phyloP scores from a whole-genome alignment of 768 basidiomycete genomes.

The Termitomyces sp. region DNA sequence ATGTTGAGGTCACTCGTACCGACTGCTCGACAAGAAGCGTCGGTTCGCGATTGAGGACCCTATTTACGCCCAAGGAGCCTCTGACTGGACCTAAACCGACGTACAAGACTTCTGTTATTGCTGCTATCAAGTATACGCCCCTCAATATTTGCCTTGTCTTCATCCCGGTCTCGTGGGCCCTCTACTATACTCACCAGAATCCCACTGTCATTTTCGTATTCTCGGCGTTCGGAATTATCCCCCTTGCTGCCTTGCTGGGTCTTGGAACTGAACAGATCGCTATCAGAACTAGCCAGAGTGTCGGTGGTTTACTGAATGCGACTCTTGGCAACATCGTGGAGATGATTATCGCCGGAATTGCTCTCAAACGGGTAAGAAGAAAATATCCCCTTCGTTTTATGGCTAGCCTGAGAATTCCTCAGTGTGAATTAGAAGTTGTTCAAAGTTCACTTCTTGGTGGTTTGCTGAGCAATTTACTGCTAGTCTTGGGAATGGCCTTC shows the following conservation, averaged over 20 bases:
- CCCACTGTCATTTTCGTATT: neutral
- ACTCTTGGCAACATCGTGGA: conserved; percentile 51
- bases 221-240: neutral
- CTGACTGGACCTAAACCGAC: neutral
- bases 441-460: conserved; percentile 51
- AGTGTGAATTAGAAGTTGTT: conserved; percentile 27
- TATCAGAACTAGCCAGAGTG: conserved; percentile 41
- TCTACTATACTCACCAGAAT: neutral
- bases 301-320: conserved; percentile 53
- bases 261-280: conserved; percentile 54
- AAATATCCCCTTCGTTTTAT: too few species aligned
- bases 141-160: neutral
- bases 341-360: conserved; percentile 47
- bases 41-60: neutral
- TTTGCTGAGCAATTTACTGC: conserved; percentile 67
- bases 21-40: neutral
- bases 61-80: neutral
- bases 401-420: neutral
- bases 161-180: neutral
- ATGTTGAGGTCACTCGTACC: neutral
- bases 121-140: neutral
- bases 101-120: neutral
- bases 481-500: conserved; percentile 82
- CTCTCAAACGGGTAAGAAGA: conserved; percentile 21
- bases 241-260: conserved; percentile 18